Conservation (phyloP, 768 basidiomycete genomes). For the Rubroboletus pulcherrimus region DNA sequence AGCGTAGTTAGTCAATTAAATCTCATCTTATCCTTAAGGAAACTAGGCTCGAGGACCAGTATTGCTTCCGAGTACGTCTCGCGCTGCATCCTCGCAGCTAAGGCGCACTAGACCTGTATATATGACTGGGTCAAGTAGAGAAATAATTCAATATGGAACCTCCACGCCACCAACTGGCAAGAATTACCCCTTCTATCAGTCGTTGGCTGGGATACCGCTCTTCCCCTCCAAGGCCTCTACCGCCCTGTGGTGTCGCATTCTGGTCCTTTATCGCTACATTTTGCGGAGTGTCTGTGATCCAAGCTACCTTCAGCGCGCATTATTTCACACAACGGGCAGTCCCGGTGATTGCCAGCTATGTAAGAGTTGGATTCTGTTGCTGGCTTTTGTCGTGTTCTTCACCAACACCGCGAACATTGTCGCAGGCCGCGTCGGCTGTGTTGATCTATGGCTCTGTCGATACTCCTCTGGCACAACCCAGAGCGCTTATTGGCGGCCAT, state of each 20-base stretch:
- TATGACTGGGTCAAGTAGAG: no score
- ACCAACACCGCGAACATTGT: neutral
- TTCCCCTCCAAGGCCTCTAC: slow-evolving; percentile 5
- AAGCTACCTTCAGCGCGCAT: slow-evolving; percentile 46
- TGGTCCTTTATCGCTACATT: slow-evolving; percentile 56
- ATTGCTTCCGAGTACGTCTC: no score
- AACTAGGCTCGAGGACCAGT: no score
- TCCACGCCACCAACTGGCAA: neutral
- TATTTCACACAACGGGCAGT: slow-evolving; percentile 46
- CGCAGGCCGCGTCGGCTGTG: slow-evolving; percentile 53
- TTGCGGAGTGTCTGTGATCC: slow-evolving; percentile 45
- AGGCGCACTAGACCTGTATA: no score
- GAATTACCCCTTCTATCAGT: slow-evolving; percentile 1
- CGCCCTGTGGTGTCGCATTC: neutral
- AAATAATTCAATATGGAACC: no score
- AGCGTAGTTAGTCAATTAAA: no score
- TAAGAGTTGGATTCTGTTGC: slow-evolving; percentile 7
- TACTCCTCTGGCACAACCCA: slow-evolving; percentile 50
- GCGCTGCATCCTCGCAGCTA: no score
- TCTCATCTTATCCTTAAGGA: no score
- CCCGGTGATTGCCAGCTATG: slow-evolving; percentile 27
- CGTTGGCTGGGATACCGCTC: slow-evolving; percentile 14
- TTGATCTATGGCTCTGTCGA: slow-evolving; percentile 54
- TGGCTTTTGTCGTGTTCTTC: neutral
- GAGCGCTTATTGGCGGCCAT: slow-evolving; percentile 46